Evolutionary conservation across 306 rosid genomes (phyloP).

Genomic region (Vigna hirtella): DNA sequence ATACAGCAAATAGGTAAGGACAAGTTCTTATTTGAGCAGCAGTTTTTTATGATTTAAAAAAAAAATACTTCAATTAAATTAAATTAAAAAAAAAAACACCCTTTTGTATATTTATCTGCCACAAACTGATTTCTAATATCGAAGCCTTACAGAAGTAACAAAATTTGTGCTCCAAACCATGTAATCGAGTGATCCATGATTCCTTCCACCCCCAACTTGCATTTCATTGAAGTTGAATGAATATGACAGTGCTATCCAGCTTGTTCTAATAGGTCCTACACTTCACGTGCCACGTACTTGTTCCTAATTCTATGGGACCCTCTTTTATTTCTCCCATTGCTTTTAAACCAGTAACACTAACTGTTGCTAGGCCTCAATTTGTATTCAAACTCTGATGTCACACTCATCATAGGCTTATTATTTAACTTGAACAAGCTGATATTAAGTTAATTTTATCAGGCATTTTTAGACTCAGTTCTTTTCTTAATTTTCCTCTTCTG

Average conservation of each 20-base stretch:
- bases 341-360: neutral
- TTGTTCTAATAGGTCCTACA: slow-evolving; percentile 46
- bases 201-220: slow-evolving; percentile 16
- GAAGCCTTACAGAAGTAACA: neutral
- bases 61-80: too few species aligned
- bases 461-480: neutral
- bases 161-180: slow-evolving; percentile 30
- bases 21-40: too few species aligned
- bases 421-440: neutral
- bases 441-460: too few species aligned
- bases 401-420: neutral
- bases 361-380: neutral
- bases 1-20: too few species aligned
- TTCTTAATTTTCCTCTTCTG: neutral
- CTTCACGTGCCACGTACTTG: slow-evolving; percentile 49
- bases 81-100: too few species aligned
- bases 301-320: slow-evolving; percentile 35
- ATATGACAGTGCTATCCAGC: slow-evolving; percentile 45
- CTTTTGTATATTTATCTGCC: neutral
- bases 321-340: neutral
- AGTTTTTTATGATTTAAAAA: too few species aligned
- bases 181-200: slow-evolving; percentile 39
- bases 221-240: slow-evolving; percentile 44
- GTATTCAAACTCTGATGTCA: neutral
- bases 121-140: neutral